These are phyloP conservation scores for Chlorella vulgaris DNA, from an alignment of 139 green algal genomes.

Conservation along the genomic window DNA sequence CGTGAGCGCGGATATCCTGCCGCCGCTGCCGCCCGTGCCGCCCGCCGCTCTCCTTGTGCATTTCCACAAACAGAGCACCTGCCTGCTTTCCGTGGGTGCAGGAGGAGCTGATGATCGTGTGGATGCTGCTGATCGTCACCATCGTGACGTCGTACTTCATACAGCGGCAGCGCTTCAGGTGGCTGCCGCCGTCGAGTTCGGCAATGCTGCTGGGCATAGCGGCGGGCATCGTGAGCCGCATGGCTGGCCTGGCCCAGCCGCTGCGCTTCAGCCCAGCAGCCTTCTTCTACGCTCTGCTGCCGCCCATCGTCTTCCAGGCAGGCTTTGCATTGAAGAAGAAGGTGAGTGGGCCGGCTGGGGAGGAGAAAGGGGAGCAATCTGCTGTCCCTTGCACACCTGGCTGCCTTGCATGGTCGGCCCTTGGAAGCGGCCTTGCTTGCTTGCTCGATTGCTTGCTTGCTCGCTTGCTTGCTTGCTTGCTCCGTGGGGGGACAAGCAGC, in stretches of 20 bases:
- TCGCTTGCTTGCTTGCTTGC: too few relatives aligned
- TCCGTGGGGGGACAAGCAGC: too few relatives aligned
- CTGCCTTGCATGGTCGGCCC: too few relatives aligned
- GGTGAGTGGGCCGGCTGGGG: not conserved
- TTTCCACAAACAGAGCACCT: not conserved
- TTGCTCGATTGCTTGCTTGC: too few relatives aligned
- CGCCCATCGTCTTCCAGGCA: constrained; percentile 80
- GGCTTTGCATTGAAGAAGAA: constrained; percentile 55
- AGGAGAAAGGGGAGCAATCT: not conserved
- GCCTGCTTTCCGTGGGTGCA: constrained; percentile 4
- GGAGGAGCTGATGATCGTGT: constrained; percentile 58
- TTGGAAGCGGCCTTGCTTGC: too few relatives aligned
- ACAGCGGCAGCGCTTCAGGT: constrained; percentile 47
- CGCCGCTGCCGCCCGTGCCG: not conserved
- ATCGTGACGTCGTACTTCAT: constrained; percentile 60
- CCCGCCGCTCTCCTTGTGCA: not conserved
- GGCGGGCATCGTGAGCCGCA: constrained; percentile 26
- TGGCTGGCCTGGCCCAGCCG: constrained; percentile 42
- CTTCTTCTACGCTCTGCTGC: constrained; percentile 72
- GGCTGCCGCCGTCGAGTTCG: constrained; percentile 49
- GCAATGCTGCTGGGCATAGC: constrained; percentile 61
- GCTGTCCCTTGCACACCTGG: too few relatives aligned
- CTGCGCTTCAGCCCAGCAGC: constrained; percentile 55
- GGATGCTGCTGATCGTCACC: constrained; percentile 55
- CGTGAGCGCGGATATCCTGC: not conserved